Percentiles rank a stretch among this genome's conserved stretches.
These are phyloP conservation scores for Theileria orientalis DNA, from an alignment of 169 alveolate species.

Conservation along the genomic window DNA sequence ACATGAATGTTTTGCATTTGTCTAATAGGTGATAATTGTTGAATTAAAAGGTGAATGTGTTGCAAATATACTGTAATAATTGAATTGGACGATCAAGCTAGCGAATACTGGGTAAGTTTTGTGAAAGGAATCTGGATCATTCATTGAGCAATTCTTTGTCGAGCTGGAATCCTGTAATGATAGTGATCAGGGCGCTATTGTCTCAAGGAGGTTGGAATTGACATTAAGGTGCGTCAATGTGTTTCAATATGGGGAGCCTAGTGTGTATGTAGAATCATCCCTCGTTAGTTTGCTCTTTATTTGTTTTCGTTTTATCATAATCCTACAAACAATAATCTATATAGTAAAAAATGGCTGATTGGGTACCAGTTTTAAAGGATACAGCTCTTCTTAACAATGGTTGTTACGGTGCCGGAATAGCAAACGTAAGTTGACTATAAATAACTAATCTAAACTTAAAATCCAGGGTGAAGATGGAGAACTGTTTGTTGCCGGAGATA, in stretches of 20 bases:
- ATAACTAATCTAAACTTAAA: background rate
- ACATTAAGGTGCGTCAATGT: conserved; percentile 5
- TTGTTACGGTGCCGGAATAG: conserved; percentile 66
- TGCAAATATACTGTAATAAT: too few species aligned
- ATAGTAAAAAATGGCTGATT: conserved; percentile 53
- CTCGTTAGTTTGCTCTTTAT: background rate
- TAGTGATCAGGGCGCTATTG: background rate
- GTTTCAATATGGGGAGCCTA: conserved; percentile 23
- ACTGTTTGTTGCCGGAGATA: conserved; percentile 58
- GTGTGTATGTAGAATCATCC: conserved; percentile 14
- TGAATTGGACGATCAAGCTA: too few species aligned
- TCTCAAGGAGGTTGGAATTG: background rate
- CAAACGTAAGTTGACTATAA: conserved; percentile 33
- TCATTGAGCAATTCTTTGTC: too few species aligned
- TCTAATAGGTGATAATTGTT: too few species aligned
- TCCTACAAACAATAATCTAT: background rate
- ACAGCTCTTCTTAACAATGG: conserved; percentile 59
- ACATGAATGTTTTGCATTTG: too few species aligned
- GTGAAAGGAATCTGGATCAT: too few species aligned
- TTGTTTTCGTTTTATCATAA: background rate
- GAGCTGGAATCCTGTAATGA: too few species aligned
- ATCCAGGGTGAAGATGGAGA: conserved; percentile 62
- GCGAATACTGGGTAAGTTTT: too few species aligned
- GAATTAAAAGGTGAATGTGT: too few species aligned
- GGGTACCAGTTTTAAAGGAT: conserved; percentile 63